Base-by-base conservation (phyloP, 441 rosid species). In the Viola pubescens region DNA sequence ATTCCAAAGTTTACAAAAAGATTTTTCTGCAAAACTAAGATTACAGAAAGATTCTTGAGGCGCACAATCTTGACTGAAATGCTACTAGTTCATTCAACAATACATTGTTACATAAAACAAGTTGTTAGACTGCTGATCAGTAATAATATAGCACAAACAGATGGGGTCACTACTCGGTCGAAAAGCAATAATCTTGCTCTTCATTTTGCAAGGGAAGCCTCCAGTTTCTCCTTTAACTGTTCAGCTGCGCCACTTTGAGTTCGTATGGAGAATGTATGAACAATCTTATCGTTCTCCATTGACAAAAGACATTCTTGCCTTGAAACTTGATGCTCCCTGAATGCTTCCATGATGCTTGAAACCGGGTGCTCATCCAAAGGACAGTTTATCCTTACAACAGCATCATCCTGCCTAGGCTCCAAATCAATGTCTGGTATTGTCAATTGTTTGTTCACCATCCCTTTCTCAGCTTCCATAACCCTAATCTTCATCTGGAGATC, bases 151-250 rank as follows among this genome's bases (percentile, higher is more conserved):
- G 2, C 34, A 66, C 65, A 54, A 12, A 9, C 37, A 50, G 9
- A 61, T 10, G 45, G 34, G 34, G 34, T 26, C 34, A 26, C 34
- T 26, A 26, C 34, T 26, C 34, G 34, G 34, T 26, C 34, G 34
- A 26, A 26, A 26, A 26, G 34, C 34, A 26, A 2, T 26, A 26
- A 26, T 26, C 3, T 26, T 26, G 34, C 34, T 26, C 34, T 26
- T 26, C 76, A 84, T 61, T 82, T 79, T 0, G 80, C 59, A 38
- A 92, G 66, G 43, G 87, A 80, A 7, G 86, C 80, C 41, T 76
- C 68, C 48, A 89, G 84, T 83, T 88, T 83, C 70, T 88, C 89
- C 79, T 86, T 94, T 71, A 89, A 65, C 72, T 88, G 91, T 74
- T 82, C 92, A 5, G 92, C 88, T 58, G 72, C 80, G 39, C 91